These are phyloP conservation scores for Protostelium mycophagum DNA, from an alignment of 78 protist genomes.

Conservation along the genomic window DNA sequence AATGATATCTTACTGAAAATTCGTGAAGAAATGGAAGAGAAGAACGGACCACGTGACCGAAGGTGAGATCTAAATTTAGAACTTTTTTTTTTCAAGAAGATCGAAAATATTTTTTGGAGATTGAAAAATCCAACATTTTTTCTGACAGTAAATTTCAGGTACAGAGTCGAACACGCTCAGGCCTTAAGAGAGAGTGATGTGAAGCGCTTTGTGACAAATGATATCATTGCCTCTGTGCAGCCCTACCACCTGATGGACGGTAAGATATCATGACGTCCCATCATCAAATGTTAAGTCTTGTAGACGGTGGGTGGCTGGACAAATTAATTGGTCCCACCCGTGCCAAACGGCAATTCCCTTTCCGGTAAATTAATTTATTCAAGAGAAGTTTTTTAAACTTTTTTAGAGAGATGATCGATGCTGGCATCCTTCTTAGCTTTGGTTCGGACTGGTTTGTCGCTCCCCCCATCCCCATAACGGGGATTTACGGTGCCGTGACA, in stretches of 20 bases:
- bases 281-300: background rate
- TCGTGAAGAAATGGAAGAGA: background rate
- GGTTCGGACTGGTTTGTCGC: conserved; percentile 8
- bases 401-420: background rate
- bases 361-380: no score
- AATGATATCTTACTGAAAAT: background rate
- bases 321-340: background rate
- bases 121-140: no score
- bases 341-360: background rate
- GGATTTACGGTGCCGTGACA: background rate
- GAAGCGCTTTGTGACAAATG: background rate
- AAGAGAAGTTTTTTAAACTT: no score
- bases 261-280: background rate
- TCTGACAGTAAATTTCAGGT: background rate
- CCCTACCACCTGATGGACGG: conserved; percentile 4
- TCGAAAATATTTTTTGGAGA: no score
- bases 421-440: background rate
- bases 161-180: conserved; percentile 6
- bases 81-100: no score
- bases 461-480: background rate
- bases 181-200: background rate
- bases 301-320: conserved; percentile 1
- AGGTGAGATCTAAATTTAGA: background rate
- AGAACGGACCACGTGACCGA: background rate
- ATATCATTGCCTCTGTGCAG: background rate